Conservation (phyloP, 179 eudicot species). For the Patellifolia procumbens region DNA sequence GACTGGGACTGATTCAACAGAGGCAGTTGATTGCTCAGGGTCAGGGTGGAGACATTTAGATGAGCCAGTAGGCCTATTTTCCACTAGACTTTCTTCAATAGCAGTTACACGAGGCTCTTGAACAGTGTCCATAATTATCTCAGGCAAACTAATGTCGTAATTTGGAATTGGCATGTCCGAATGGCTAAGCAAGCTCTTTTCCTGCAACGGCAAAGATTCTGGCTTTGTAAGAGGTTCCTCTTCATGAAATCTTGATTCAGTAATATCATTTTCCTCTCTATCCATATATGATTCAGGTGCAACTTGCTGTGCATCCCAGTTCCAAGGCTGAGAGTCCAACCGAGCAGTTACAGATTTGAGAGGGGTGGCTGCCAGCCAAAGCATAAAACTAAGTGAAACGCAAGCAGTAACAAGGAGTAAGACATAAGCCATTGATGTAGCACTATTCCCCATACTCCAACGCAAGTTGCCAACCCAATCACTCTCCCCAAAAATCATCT, state of each 20-base stretch:
- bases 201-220: constrained; percentile 36
- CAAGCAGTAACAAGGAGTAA: constrained; percentile 54
- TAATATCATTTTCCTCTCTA: constrained; percentile 29
- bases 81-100: constrained; percentile 41
- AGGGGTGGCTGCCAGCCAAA: constrained; percentile 78
- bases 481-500: constrained; percentile 79
- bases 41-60: constrained; percentile 20
- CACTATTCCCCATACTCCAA: constrained; percentile 55
- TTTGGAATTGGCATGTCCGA: constrained; percentile 31
- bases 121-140: constrained; percentile 50
- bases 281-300: constrained; percentile 38
- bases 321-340: constrained; percentile 49
- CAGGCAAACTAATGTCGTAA: constrained; percentile 53
- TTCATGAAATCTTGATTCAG: constrained; percentile 32
- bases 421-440: constrained; percentile 50
- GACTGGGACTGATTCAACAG: constrained; percentile 28
- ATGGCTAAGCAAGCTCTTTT: constrained; percentile 33
- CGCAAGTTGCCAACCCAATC: constrained; percentile 75
- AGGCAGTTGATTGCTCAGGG: constrained; percentile 33
- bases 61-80: constrained; percentile 29
- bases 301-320: constrained; percentile 44
- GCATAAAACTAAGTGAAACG: constrained; percentile 53
- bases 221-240: constrained; percentile 37
- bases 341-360: constrained; percentile 62
- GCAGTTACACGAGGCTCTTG: constrained; percentile 33